A percentile compares a stretch with the other conserved stretches of the same genome.
Conservation (phyloP, 2,329 filamentous ascomycete genomes). For the Colletotrichum filicis region DNA sequence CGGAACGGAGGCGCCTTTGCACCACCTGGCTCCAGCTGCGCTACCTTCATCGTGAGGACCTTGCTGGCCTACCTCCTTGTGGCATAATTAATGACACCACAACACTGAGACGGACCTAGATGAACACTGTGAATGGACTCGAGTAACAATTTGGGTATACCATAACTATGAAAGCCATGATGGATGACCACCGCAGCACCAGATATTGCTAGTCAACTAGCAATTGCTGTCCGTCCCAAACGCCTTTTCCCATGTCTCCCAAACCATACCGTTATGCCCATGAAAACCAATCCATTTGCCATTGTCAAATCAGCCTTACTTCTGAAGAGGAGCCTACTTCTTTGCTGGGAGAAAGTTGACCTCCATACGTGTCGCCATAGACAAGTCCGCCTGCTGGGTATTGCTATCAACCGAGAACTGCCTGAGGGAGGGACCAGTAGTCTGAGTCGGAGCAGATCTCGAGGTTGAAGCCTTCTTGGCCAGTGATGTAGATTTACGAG, state of each 20-base stretch:
- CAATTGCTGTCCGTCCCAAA: constrained; percentile 3
- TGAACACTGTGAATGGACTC: background rate
- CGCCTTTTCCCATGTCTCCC: constrained; percentile 9
- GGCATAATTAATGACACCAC: background rate
- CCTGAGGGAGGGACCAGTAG: background rate
- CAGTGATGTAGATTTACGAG: constrained; percentile 8
- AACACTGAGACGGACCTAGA: too few relatives aligned
- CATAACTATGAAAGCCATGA: background rate
- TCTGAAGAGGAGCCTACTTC: background rate
- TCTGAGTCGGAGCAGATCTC: background rate
- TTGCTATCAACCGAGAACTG: background rate
- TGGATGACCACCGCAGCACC: background rate
- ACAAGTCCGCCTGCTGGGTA: background rate
- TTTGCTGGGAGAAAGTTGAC: constrained; percentile 8
- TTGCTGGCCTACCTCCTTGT: background rate
- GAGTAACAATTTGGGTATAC: constrained; percentile 25
- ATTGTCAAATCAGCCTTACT: background rate
- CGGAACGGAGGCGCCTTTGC: background rate
- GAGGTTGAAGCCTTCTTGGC: background rate
- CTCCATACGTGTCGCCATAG: background rate
- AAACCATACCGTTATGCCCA: background rate
- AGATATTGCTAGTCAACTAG: background rate
- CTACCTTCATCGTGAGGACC: background rate
- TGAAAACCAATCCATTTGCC: background rate
- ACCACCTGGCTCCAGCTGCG: background rate